Percentiles rank a stretch among this genome's conserved stretches.
Conservation (phyloP, 2,329 filamentous ascomycete species). For the Fusarium anguioides region DNA sequence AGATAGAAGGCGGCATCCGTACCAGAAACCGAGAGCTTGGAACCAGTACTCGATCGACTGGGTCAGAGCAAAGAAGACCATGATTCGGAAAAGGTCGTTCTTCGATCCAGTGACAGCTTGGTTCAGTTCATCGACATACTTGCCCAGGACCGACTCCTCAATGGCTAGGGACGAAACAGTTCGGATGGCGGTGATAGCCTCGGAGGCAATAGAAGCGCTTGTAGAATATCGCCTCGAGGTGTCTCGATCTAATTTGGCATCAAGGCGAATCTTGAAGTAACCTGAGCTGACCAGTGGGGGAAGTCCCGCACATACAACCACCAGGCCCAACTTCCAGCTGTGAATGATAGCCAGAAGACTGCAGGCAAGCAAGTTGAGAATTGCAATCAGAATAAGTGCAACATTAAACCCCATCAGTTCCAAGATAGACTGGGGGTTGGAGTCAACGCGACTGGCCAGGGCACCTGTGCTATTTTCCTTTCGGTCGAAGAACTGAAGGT, state of each 20-base stretch:
- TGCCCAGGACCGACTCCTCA: conserved; percentile 50
- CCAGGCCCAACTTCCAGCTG: conserved; percentile 62
- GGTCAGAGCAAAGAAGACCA: conserved; percentile 53
- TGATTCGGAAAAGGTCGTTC: conserved; percentile 49
- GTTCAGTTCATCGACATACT: conserved; percentile 49
- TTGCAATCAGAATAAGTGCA: conserved; percentile 52
- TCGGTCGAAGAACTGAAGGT: conserved; percentile 57
- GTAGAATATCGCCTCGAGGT: conserved; percentile 50
- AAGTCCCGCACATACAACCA: conserved; percentile 58
- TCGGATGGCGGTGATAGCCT: conserved; percentile 54
- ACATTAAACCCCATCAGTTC: conserved; percentile 58
- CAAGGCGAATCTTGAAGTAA: conserved; percentile 54
- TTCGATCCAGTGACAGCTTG: conserved; percentile 46
- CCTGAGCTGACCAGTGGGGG: conserved; percentile 53
- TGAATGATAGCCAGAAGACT: conserved; percentile 57
- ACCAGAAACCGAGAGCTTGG: conserved; percentile 57
- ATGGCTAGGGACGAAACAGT: conserved; percentile 57
- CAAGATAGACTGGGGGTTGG: conserved; percentile 53
- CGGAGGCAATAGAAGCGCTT: conserved; percentile 58
- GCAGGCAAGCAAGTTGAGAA: conserved; percentile 53
- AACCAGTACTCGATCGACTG: conserved; percentile 54
- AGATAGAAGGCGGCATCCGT: conserved; percentile 53
- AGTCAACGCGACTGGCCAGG: conserved; percentile 51
- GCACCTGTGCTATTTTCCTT: conserved; percentile 55
- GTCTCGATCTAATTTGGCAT: conserved; percentile 53